Evolutionary conservation across 2,329 filamentous ascomycete species (phyloP).

Genomic region (Diplodia scrobiculata): DNA sequence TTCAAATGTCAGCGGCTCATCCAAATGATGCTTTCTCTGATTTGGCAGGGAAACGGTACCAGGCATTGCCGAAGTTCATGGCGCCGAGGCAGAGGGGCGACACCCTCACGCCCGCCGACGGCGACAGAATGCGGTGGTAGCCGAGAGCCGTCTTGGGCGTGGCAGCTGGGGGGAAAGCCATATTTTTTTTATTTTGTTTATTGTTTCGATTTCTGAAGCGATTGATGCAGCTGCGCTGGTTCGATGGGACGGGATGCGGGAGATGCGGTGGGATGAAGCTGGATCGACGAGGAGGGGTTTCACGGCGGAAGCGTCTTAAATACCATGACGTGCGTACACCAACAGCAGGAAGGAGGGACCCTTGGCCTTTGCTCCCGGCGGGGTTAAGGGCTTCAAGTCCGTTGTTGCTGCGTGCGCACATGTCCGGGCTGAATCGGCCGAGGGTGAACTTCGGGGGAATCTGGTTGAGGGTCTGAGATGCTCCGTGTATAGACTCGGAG

Average conservation of each 20-base stretch:
- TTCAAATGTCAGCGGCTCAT: no score
- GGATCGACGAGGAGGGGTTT: not conserved
- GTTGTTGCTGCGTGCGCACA: not conserved
- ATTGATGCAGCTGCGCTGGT: not conserved
- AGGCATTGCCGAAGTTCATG: slow-evolving; percentile 59
- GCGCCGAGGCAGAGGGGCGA: slow-evolving; percentile 58
- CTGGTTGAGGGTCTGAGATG: not conserved
- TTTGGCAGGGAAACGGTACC: slow-evolving; percentile 35
- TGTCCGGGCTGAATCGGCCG: slow-evolving; percentile 7
- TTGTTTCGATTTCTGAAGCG: no score
- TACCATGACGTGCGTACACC: not conserved
- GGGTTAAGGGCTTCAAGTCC: slow-evolving; percentile 4
- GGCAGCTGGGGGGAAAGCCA: slow-evolving; percentile 36
- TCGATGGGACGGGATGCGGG: not conserved
- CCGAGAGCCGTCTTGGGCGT: slow-evolving; percentile 50
- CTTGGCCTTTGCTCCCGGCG: not conserved
- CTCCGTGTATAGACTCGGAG: no score
- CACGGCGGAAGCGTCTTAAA: not conserved
- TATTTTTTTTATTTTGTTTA: not conserved
- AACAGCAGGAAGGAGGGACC: not conserved
- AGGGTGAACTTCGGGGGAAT: not conserved
- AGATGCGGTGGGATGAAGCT: not conserved
- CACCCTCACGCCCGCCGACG: slow-evolving; percentile 56
- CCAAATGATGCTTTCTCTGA: not conserved
- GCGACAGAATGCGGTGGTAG: slow-evolving; percentile 57